Base-by-base conservation (phyloP, 345 rosid species). In the Microthlaspi erraticum region DNA sequence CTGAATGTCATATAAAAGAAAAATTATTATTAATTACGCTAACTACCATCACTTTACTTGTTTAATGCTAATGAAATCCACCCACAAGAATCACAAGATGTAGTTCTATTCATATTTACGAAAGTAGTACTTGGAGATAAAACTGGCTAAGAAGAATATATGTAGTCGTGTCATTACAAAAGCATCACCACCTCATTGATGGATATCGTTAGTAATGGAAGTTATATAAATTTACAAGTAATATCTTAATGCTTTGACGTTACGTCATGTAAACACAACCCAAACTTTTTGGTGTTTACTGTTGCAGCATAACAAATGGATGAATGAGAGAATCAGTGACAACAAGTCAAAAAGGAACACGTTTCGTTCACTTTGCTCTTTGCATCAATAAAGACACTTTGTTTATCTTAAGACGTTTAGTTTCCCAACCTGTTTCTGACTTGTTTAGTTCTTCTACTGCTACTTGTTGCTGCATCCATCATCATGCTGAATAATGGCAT, bases 271-370 rank as follows among this genome's bases (percentile, higher is more conserved):
- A 26, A 51, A 51, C 56, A 60, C 50, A 59, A 59, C n/a, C 1
- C 55, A 53, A 9, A n/a, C 37, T 55, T 26, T 61, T 7, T 33
- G 55, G 17, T 62, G 71, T 57, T 76, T 56, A 39, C 55, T 42
- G 77, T 70, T 18, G 77, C 77, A 86, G 87, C 79, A 83, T 86
- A 84, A 26, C 29, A 83, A 77, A 68, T 70, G 86, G 32, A 68
- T 84, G 43, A 75, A 79, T 12, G 85, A 76, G 48, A 76, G 77
- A 55, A 84, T 74, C 74, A 78, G 74, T 73, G 80, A 80, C 81
- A 56, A 84, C 49, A 70, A 59, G 66, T 13, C 34, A 23, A 59
- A 11, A 26, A 14, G 43, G 33, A 38, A 60, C 41, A 49, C 67
- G 51, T 38, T 18, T 31, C 50, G 2, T 45, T 13, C 65, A 72